Evolutionary conservation across 768 basidiomycete genomes (phyloP), one percentile per base, ranked within the genome.

Genomic region (Boletus edulis): DNA sequence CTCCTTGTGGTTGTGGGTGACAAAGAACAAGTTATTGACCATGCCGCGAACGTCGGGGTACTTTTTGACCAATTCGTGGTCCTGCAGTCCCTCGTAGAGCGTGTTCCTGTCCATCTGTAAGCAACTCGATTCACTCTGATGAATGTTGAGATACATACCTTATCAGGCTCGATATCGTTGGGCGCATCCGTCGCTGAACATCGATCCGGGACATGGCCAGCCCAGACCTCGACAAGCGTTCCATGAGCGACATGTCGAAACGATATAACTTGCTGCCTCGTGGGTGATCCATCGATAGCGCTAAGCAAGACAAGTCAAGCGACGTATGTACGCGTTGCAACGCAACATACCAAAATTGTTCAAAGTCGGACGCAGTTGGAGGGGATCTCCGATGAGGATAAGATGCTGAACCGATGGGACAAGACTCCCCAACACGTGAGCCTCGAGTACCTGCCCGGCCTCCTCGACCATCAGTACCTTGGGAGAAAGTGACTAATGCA

Each of bases 381-480:
- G 74, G 7, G 89, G 90, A 57, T 92, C 90, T 0, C 90, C 90
- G n/a, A 91, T 90, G 41, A 85, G 73, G 54, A 92, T 89, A 20
- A 91, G 72, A 38, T 91, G 89, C 54, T 90, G 78, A 0, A 91
- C 78, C 4, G 83, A 81, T 0, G 78, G 77, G 3, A 87, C 86
- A 1, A 90, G 73, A 37, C 77, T 80, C 3, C 80, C 81, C 6
- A 91, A 67, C 15, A 91, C 76, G 57, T 91, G 89, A 4, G 89
- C 85, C 69, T 91, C 89, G 29, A 91, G 76, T 2, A 91, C 86
- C 69, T 92, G 89, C 0, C 89, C 90, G 0, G 90, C 89, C 65
- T 91, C 90, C 67, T 92, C 89, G 0, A 91, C 85, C 46, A 91
- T 71, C 45, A 90, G 64, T 0, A 89, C 80, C 32, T 76, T 78